Base-by-base conservation (phyloP, 2,329 filamentous ascomycete genomes). In the Chaetomiaceae sp. region DNA sequence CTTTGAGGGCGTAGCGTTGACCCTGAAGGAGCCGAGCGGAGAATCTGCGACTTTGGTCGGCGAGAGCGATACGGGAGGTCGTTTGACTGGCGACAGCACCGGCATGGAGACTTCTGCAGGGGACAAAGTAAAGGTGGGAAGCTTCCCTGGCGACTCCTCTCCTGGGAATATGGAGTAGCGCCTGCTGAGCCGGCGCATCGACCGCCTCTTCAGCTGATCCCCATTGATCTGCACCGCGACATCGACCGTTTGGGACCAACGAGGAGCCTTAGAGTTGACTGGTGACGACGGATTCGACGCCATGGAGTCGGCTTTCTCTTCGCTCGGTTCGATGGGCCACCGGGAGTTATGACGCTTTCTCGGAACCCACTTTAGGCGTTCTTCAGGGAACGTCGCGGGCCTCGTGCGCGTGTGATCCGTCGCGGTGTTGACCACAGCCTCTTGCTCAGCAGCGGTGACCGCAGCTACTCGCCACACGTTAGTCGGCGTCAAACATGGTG, bases 261-360 rank as follows among this genome's bases (percentile, higher is more conserved):
- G n/a, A 4, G 52, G 52, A 1, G 56, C 17, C 11, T 55, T 48
- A 18, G 56, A 55, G n/a, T 56, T 47, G 38, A 56, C 55, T 17
- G 54, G 41, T 1, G 59, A 58, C 39, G 60, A 56, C 22, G 56
- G 38, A 3, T 53, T 52, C 3, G 54, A 58, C 12, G 58, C 44
- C 47, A 54, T 56, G 17, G 43, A 48, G 4, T 32, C 36, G 1
- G 46, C 15, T 3, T 46, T 37, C 24, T 45, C 29, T 24, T 38
- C 36, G 47, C 45, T 47, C n/a, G 56, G 55, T 24, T 55, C 49
- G 18, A 65, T 51, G 3, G 62, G 61, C 54, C 59, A 60, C 20
- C 63, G 59, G n/a, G 55, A 53, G 49, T 60, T 62, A 54, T 63
- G 58, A 26, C 63, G 53, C 47, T 65, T 66, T 19, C 60, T 53